Evolutionary conservation across 495 filamentous ascomycete species (phyloP).

Genomic region (Aspergillus sclerotiicarbonarius): DNA sequence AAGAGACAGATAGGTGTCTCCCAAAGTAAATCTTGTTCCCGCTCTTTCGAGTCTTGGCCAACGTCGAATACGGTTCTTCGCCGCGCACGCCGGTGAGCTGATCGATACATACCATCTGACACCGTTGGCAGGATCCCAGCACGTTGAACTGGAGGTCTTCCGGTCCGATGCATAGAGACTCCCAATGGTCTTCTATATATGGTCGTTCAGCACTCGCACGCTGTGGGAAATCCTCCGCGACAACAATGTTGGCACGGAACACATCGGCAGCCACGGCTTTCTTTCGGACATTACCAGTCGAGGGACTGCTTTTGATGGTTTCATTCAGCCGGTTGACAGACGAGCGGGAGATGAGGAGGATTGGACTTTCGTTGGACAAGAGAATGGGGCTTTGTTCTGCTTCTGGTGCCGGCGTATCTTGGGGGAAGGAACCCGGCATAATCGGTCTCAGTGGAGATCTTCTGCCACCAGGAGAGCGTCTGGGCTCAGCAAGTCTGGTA

Average conservation of each 20-base stretch:
- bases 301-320: conserved; percentile 52
- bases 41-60: conserved; percentile 79
- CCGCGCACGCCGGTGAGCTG: conserved; percentile 74
- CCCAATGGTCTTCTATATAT: conserved; percentile 55
- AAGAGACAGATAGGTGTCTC: conserved; percentile 58
- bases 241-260: conserved; percentile 81
- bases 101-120: conserved; percentile 94
- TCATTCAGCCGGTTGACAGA: conserved; percentile 77
- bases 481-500: conserved; percentile 60
- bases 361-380: conserved; percentile 89
- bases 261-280: conserved; percentile 66
- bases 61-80: conserved; percentile 83
- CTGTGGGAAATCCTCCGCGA: conserved; percentile 52
- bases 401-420: conserved; percentile 44
- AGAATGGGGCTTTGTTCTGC: conserved; percentile 56
- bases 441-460: conserved; percentile 33
- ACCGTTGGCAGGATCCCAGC: conserved; percentile 79
- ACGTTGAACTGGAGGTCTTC: conserved; percentile 56
- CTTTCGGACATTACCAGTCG: conserved; percentile 7
- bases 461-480: conserved; percentile 19
- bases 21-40: conserved; percentile 86
- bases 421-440: conserved; percentile 60
- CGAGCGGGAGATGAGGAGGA: conserved; percentile 75
- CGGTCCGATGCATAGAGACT: conserved; percentile 35
- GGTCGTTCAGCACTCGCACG: conserved; percentile 46